phyloP scores from a whole-genome alignment of 805 yeast species.

The Pichia sporocuriosa region DNA sequence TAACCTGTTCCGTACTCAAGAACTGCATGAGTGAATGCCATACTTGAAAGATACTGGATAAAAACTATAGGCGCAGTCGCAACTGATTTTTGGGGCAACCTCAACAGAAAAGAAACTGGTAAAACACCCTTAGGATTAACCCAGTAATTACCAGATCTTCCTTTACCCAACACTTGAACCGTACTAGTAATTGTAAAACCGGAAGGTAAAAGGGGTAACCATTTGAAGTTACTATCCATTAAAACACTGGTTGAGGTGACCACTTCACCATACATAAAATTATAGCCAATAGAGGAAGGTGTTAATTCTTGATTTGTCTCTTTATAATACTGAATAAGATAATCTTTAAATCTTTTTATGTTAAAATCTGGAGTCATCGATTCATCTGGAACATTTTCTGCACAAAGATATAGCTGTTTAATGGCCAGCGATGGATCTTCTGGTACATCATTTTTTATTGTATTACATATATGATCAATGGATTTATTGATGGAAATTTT shows the following conservation, averaged over 20 bases:
- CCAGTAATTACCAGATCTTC: constrained; percentile 95
- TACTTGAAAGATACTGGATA: constrained; percentile 74
- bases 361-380: constrained; percentile 69
- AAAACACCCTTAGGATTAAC: constrained; percentile 88
- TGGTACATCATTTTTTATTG: constrained; percentile 29
- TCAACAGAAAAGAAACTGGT: constrained; percentile 69
- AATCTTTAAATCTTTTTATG: constrained; percentile 45
- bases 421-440: constrained; percentile 51
- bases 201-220: constrained; percentile 56
- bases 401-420: constrained; percentile 48
- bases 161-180: constrained; percentile 84
- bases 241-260: constrained; percentile 81
- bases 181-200: constrained; percentile 71
- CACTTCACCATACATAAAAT: constrained; percentile 75
- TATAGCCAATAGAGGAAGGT: constrained; percentile 47
- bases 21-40: constrained; percentile 79
- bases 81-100: constrained; percentile 41
- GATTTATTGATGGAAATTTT: constrained; percentile 44
- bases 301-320: constrained; percentile 13
- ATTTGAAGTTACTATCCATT: constrained; percentile 61
- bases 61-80: constrained; percentile 59
- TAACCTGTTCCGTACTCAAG: constrained; percentile 45
- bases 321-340: constrained; percentile 32
- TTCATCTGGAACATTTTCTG: constrained; percentile 37
- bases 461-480: constrained; percentile 21